Percentiles rank a stretch among this genome's conserved stretches.
Conservation (phyloP, 306 rosid genomes). For the Medicago lupulina region DNA sequence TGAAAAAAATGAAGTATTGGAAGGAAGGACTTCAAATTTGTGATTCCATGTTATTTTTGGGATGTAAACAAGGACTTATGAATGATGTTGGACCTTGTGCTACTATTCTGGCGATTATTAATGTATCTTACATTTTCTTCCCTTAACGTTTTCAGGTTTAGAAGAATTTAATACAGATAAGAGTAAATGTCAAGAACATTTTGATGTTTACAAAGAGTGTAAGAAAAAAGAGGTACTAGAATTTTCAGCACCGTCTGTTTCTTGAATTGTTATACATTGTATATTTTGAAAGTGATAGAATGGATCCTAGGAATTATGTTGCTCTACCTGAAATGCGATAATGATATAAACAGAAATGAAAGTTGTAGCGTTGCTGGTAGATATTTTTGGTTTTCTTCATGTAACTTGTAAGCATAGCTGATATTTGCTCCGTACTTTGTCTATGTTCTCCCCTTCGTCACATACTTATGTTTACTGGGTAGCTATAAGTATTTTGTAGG, state of each 20-base stretch:
- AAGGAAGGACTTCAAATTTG: constrained; percentile 20
- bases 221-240: constrained; percentile 88
- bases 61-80: constrained; percentile 11
- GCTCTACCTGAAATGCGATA: constrained; percentile 30
- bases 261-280: constrained; percentile 13
- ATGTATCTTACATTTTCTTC: constrained; percentile 19
- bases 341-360: neutral
- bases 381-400: neutral
- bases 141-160: constrained; percentile 61
- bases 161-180: constrained; percentile 71
- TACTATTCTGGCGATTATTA: neutral
- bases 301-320: neutral
- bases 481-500: no score
- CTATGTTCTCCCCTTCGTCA: constrained; percentile 4
- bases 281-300: constrained; percentile 17
- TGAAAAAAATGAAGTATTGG: no score
- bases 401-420: neutral
- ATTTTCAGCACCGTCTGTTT: constrained; percentile 20
- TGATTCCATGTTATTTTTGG: constrained; percentile 15
- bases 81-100: constrained; percentile 4
- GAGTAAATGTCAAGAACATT: constrained; percentile 92
- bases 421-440: constrained; percentile 7
- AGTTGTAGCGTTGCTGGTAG: neutral
- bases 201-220: constrained; percentile 93
- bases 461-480: no score